Evolutionary conservation across 352 stramenopile genomes (phyloP), one percentile per base, ranked within the genome.

Genomic region (Phytophthora crassamura): DNA sequence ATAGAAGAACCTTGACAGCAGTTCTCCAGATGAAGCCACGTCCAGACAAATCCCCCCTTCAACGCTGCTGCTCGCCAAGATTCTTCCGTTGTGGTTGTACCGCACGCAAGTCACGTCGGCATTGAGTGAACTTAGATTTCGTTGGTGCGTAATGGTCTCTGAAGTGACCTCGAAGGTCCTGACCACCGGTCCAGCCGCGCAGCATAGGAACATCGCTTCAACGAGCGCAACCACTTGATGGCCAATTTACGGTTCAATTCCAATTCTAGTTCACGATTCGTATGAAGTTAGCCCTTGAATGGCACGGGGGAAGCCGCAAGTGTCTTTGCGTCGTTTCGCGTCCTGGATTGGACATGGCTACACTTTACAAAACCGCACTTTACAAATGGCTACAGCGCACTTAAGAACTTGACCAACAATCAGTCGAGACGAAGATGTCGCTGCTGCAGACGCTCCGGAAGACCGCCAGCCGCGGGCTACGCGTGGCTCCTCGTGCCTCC

Each of bases 11-110:
- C 77, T 66, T 25, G 82, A 91, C 7, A 91, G 64, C 33, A 89
- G 55, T 43, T 89, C 82, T 9, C 80, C 78, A 0, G 82, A 86
- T 1, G 69, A 56, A 2, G 82, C 76, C 12, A 89, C 78, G 40
- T 88, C 71, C 15, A 89, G 41, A 47, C 71, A 89, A 34, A 91
- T 88, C 2, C 68, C 76, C 11, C 82, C 80, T 42, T 91, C 79
- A 25, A 83, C 68, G 33, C 77, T 86, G 35, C 70, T 87, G 59
- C 80, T 89, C 41, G 72, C 82, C 33, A 91, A 69, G 54, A 91
- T 89, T 54, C 83, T 80, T 25, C 82, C 80, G 39, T 91, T 89
- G 71, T 89, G 80, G 51, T 86, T 91, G 53, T 82, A 91, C 11
- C 78, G 78, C 28, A 74, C 82, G 40, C 78, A 89, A 0, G 77